A percentile compares a stretch with the other conserved stretches of the same genome.
These are phyloP conservation scores for Dalechampia spathulata DNA, from an alignment of 441 rosid genomes.

Conservation along the genomic window DNA sequence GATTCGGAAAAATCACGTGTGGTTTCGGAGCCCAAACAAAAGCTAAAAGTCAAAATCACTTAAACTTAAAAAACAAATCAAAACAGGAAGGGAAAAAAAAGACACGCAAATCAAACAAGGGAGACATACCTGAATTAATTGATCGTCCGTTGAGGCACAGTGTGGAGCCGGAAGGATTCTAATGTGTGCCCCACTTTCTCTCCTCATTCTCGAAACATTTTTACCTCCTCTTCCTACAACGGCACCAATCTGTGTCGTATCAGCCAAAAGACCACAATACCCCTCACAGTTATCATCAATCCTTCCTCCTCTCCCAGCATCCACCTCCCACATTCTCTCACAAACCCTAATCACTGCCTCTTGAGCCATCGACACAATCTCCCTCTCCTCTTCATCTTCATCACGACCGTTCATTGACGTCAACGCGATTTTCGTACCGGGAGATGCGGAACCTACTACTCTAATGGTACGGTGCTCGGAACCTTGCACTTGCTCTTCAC, in stretches of 20 bases:
- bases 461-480: constrained; percentile 40
- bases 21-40: too few relatives aligned
- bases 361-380: constrained; percentile 45
- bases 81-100: too few relatives aligned
- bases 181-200: constrained; percentile 42
- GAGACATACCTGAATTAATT: constrained; percentile 46
- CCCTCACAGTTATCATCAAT: constrained; percentile 26
- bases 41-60: too few relatives aligned
- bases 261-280: constrained; percentile 49
- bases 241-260: constrained; percentile 40
- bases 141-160: constrained; percentile 35
- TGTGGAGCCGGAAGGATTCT: constrained; percentile 45
- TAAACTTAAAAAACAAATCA: neutral
- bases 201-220: constrained; percentile 38
- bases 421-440: constrained; percentile 27
- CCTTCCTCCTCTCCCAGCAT: constrained; percentile 20
- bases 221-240: constrained; percentile 42
- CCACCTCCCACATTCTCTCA: constrained; percentile 53
- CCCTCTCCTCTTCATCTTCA: constrained; percentile 21
- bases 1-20: too few relatives aligned
- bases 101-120: neutral
- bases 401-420: neutral
- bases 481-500: constrained; percentile 25
- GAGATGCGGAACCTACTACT: constrained; percentile 37
- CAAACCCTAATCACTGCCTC: constrained; percentile 56